These are phyloP conservation scores for Candolleomyces eurysporus DNA, from an alignment of 768 basidiomycete genomes.

Conservation along the genomic window DNA sequence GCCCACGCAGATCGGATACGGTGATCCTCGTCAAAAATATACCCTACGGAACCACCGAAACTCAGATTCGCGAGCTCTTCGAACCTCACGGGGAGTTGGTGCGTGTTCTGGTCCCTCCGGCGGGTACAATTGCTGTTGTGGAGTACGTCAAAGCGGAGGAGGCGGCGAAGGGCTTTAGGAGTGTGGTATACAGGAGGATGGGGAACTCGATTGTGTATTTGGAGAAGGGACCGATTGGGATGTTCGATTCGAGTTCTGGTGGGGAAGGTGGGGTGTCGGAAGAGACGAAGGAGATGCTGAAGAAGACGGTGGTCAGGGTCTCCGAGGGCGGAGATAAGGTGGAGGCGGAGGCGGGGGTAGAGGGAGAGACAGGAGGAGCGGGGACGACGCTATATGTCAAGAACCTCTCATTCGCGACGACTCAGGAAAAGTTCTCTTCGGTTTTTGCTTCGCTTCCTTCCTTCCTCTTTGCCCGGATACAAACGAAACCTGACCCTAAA, in stretches of 20 bases:
- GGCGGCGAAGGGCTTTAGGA: constrained; percentile 73
- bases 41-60: constrained; percentile 79
- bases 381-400: constrained; percentile 92
- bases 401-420: constrained; percentile 93
- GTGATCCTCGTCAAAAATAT: constrained; percentile 95
- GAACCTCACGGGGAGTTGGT: constrained; percentile 67
- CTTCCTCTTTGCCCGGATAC: constrained; percentile 85
- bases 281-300: neutral
- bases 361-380: constrained; percentile 37
- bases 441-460: constrained; percentile 74
- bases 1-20: constrained; percentile 59
- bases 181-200: constrained; percentile 81
- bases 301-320: neutral
- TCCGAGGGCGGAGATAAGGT: neutral
- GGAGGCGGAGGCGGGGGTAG: constrained; percentile 43
- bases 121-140: constrained; percentile 90
- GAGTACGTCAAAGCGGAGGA: constrained; percentile 76
- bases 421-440: constrained; percentile 64
- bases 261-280: neutral
- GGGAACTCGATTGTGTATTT: constrained; percentile 91
- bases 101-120: constrained; percentile 82
- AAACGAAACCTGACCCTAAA: constrained; percentile 88
- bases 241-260: constrained; percentile 55
- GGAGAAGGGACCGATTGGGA: constrained; percentile 85
- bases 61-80: constrained; percentile 80